Evolutionary conservation across 2,329 filamentous ascomycete species (phyloP), one percentile per base, ranked within the genome.

Genomic region (Mollisia scopiformis): DNA sequence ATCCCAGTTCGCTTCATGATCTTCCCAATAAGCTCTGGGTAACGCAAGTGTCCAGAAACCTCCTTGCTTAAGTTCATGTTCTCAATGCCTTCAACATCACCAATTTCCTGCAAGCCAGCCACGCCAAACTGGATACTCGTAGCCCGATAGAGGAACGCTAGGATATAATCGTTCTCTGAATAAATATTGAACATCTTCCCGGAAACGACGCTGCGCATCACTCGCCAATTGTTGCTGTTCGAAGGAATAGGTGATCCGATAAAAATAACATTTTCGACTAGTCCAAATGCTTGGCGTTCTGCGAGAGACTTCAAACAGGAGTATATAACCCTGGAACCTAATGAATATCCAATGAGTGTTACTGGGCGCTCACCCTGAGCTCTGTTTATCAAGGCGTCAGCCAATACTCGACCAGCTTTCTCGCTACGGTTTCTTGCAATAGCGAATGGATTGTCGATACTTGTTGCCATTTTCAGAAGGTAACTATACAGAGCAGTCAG

Each of bases 161-260:
- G 86, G 25, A 97, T 87, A 66, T 92, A 93, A 74, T 98, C 94
- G 50, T 92, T 91, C 55, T 89, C 87, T 0, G 91, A 96, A 74
- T 89, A 97, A 3, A 95, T 92, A 68, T 97, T 98, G 71, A 97
- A 83, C n/a, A 97, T 80, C 23, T 93, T 86, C 0, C 93, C 93
- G 41, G 87, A 84, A 3, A 96, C 92, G 2, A 94, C 90, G 61
- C 86, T 89, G 64, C 91, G 88, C 71, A 97, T 83, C 6, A 86
- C 82, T 28, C 89, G 82, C 93, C 94, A 97, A 56, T 91, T 87
- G 7, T 83, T 80, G 2, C 82, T 83, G 23, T 89, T 84, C 1
- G 90, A 87, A 0, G 93, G 92, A 6, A 88, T 88, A 0, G 94
- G 93, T 0, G 90, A 84, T 1, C 94, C 94, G 73, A 97, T 92